These are phyloP conservation scores for Candida qinlingensis DNA, from an alignment of 805 yeast genomes.

Conservation along the genomic window DNA sequence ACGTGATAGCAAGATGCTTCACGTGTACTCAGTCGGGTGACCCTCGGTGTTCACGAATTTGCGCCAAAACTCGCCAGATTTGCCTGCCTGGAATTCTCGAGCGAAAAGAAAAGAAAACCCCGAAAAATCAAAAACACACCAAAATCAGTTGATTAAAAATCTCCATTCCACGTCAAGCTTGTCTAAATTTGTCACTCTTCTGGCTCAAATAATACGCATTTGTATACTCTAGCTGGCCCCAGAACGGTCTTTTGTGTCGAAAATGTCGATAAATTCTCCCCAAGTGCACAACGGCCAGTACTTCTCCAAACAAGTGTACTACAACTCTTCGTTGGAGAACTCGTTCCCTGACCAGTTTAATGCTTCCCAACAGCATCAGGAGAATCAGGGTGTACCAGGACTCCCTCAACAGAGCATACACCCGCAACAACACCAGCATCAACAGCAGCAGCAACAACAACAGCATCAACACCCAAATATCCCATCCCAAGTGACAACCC, in stretches of 20 bases:
- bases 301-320: constrained; percentile 17
- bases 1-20: not conserved
- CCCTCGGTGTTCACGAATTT: too few species aligned
- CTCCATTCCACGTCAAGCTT: too few species aligned
- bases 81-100: too few species aligned
- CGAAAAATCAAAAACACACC: too few species aligned
- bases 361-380: constrained; percentile 2
- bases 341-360: constrained; percentile 17
- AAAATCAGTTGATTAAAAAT: too few species aligned
- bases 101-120: too few species aligned
- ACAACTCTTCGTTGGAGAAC: constrained; percentile 14
- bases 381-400: not conserved
- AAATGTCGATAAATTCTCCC: constrained; percentile 22
- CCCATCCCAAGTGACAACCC: not conserved
- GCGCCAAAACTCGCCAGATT: too few species aligned
- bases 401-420: not conserved
- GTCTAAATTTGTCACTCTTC: too few species aligned
- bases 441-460: constrained; percentile 3
- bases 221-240: too few species aligned
- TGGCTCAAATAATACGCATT: too few species aligned
- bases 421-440: constrained; percentile 1
- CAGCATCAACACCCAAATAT: not conserved
- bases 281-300: constrained; percentile 14
- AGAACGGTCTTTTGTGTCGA: not conserved
- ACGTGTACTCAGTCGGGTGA: too few species aligned